Conservation (phyloP, 2,329 filamentous ascomycete genomes). For the Ceratocystis colombiana region DNA sequence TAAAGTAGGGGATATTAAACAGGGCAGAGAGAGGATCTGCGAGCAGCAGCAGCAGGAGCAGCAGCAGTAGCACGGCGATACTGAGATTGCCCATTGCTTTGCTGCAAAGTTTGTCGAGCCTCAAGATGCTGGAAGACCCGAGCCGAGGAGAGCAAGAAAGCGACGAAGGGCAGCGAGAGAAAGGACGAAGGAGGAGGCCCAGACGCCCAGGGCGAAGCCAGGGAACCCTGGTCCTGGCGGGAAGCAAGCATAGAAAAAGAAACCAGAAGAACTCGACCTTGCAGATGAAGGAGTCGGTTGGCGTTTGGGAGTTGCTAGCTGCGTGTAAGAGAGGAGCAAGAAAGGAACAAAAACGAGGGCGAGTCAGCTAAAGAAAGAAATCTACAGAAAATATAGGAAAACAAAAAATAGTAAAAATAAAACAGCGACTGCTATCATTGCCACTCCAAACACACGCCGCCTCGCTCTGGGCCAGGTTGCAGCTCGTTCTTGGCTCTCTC, state of each 20-base stretch:
- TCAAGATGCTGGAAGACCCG: no score
- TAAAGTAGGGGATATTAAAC: no score
- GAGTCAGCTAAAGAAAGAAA: not conserved
- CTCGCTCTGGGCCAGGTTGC: no score
- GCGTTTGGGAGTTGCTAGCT: slow-evolving; percentile 9
- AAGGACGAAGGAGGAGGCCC: not conserved
- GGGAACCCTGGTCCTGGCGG: not conserved
- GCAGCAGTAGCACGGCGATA: no score
- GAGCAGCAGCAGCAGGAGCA: no score
- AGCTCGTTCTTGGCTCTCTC: no score
- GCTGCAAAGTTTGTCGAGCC: no score
- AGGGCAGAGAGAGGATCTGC: no score
- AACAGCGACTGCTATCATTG: not conserved
- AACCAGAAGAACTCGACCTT: not conserved
- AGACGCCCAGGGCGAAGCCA: not conserved
- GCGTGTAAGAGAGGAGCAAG: not conserved
- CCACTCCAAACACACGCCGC: no score
- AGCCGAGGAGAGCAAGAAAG: no score
- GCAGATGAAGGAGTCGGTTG: slow-evolving; percentile 13
- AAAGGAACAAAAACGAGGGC: not conserved
- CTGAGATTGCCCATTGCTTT: no score
- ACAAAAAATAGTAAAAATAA: not conserved
- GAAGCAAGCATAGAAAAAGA: not conserved
- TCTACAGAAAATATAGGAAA: not conserved
- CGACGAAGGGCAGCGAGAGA: not conserved